Conservation (phyloP, 805 yeast genomes). For the Candida quercuum region DNA sequence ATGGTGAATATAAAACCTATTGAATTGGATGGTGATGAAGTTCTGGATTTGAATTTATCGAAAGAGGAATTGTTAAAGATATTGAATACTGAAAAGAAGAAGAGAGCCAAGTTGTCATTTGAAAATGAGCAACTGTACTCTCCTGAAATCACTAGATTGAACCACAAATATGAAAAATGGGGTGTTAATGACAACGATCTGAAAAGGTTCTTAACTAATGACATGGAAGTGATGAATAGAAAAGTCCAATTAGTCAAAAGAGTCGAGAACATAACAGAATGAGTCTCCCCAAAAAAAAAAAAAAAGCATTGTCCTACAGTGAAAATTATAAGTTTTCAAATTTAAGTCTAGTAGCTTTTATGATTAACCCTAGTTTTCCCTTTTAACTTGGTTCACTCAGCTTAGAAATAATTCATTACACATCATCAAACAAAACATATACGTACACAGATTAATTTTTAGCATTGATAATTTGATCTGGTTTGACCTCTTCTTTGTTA, state of each 20-base stretch:
- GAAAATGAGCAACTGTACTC: constrained; percentile 13
- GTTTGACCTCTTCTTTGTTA: background rate
- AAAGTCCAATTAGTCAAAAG: constrained; percentile 11
- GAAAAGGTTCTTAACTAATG: constrained; percentile 17
- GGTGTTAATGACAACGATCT: constrained; percentile 17
- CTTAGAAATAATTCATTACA: too few relatives aligned
- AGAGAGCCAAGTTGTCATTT: constrained; percentile 13
- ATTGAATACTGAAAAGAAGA: constrained; percentile 16
- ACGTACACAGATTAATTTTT: too few relatives aligned
- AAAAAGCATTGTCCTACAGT: too few relatives aligned
- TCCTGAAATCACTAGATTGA: constrained; percentile 15
- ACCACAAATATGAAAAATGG: constrained; percentile 16
- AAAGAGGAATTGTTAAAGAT: constrained; percentile 16
- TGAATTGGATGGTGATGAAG: constrained; percentile 10
- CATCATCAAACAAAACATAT: too few relatives aligned
- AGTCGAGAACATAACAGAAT: background rate
- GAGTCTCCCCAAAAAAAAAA: background rate
- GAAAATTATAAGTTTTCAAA: too few relatives aligned
- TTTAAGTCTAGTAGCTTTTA: too few relatives aligned
- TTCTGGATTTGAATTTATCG: constrained; percentile 5
- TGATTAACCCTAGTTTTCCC: too few relatives aligned
- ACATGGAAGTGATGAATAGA: constrained; percentile 16
- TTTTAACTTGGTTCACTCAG: too few relatives aligned
- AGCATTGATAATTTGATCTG: background rate
- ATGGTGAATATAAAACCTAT: constrained; percentile 11